phyloP scores from a whole-genome alignment of 495 filamentous ascomycete species.

The Aspergillus taichungensis region DNA sequence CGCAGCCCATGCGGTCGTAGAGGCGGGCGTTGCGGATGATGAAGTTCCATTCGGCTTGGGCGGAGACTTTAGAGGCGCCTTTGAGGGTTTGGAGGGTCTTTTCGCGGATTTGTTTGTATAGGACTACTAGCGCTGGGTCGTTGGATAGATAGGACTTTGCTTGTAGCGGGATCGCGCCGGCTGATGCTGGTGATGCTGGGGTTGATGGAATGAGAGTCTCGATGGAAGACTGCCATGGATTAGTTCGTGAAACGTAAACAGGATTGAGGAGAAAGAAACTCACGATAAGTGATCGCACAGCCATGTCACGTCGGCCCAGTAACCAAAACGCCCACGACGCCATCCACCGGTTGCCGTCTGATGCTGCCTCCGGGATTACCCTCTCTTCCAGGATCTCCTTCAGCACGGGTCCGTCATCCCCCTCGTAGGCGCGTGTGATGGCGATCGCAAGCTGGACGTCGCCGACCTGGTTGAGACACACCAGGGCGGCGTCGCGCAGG shows the following conservation, averaged over 20 bases:
- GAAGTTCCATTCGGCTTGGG: conserved; percentile 78
- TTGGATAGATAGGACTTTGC: conserved; percentile 77
- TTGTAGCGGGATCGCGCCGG: conserved; percentile 43
- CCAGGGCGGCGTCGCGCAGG: conserved; percentile 72
- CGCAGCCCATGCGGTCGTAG: conserved; percentile 93
- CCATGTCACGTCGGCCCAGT: conserved; percentile 72
- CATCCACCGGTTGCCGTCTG: conserved; percentile 85
- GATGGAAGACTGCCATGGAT: conserved; percentile 55
- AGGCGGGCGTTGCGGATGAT: conserved; percentile 80
- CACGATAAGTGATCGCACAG: conserved; percentile 71
- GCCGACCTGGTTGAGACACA: conserved; percentile 74
- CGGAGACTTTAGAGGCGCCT: conserved; percentile 73
- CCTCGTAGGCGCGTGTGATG: conserved; percentile 80
- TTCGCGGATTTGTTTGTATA: conserved; percentile 81
- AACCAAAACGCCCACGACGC: conserved; percentile 97
- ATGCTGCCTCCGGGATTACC: conserved; percentile 66
- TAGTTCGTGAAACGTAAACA: too few relatives aligned
- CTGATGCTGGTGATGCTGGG: conserved; percentile 38
- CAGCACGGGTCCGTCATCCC: conserved; percentile 70
- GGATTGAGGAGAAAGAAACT: too few relatives aligned
- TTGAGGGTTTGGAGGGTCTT: conserved; percentile 79
- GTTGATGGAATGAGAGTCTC: conserved; percentile 51
- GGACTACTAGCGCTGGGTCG: conserved; percentile 77
- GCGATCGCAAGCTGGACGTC: conserved; percentile 90
- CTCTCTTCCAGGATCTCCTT: conserved; percentile 67